Percentiles rank a stretch among this genome's conserved stretches.
Evolutionary conservation across 768 basidiomycete genomes (phyloP).

Genomic region (Xerocomus spinulosus): DNA sequence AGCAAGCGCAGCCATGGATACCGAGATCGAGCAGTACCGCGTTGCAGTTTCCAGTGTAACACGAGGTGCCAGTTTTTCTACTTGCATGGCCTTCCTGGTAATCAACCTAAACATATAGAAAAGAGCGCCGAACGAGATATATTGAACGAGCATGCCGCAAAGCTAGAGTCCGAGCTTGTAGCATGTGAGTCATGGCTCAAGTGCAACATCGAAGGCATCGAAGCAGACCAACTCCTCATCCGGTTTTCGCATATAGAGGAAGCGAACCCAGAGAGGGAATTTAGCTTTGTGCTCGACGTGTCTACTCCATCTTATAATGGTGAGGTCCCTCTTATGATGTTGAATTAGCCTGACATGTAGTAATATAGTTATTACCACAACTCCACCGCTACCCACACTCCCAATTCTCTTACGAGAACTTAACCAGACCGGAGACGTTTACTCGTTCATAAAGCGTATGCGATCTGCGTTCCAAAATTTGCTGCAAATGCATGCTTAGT

Average conservation of each 20-base stretch:
- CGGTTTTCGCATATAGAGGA: slow-evolving; percentile 67
- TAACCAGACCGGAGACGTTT: slow-evolving; percentile 67
- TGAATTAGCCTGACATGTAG: neutral
- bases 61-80: slow-evolving; percentile 46
- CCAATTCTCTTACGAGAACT: slow-evolving; percentile 66
- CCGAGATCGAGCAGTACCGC: slow-evolving; percentile 71
- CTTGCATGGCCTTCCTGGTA: neutral
- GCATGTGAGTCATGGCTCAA: slow-evolving; percentile 54
- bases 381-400: slow-evolving; percentile 63
- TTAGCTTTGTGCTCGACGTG: slow-evolving; percentile 73
- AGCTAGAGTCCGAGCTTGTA: slow-evolving; percentile 50
- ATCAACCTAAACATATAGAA: slow-evolving; percentile 39
- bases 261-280: slow-evolving; percentile 55
- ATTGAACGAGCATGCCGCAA: slow-evolving; percentile 50
- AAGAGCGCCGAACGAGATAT: slow-evolving; percentile 60
- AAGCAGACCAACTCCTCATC: slow-evolving; percentile 65
- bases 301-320: slow-evolving; percentile 61
- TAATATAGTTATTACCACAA: slow-evolving; percentile 68
- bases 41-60: slow-evolving; percentile 55
- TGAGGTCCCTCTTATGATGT: slow-evolving; percentile 27
- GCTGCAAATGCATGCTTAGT: slow-evolving; percentile 5
- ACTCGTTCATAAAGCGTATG: slow-evolving; percentile 63
- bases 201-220: slow-evolving; percentile 75
- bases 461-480: slow-evolving; percentile 48
- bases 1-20: slow-evolving; percentile 51